Conservation (phyloP, 805 yeast genomes). For the Hanseniaspora osmophila region DNA sequence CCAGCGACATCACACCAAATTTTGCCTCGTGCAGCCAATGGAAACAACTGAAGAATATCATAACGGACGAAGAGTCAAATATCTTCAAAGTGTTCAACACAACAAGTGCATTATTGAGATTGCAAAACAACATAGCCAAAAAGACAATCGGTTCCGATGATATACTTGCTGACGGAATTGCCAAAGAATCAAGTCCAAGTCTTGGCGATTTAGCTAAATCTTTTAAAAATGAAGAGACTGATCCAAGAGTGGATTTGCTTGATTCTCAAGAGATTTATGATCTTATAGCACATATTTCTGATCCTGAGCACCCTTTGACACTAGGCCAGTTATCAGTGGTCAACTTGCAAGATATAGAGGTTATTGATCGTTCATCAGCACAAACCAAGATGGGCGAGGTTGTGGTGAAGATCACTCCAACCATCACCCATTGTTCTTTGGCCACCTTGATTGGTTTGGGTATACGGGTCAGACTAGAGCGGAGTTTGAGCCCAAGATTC, state of each 20-base stretch:
- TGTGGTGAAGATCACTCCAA: constrained; percentile 78
- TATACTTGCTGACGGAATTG: too few relatives aligned
- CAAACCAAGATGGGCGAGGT: constrained; percentile 54
- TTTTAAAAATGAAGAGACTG: too few relatives aligned
- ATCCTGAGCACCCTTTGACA: constrained; percentile 95
- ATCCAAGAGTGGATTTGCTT: constrained; percentile 9
- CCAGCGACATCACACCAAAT: constrained; percentile 1
- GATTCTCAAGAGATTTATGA: constrained; percentile 80
- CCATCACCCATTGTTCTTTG: constrained; percentile 91
- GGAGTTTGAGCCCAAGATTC: constrained; percentile 76
- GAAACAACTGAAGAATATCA: not conserved
- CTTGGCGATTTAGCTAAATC: too few relatives aligned
- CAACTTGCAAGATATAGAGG: constrained; percentile 64
- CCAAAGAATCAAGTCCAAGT: too few relatives aligned
- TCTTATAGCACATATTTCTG: constrained; percentile 72
- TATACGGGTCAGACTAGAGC: constrained; percentile 76
- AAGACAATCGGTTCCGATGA: not conserved
- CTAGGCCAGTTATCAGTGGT: constrained; percentile 91
- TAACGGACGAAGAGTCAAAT: not conserved
- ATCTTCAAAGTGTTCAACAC: constrained; percentile 1
- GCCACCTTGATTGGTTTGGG: constrained; percentile 95
- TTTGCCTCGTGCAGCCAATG: not conserved
- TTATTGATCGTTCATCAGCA: constrained; percentile 39
- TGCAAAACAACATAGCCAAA: constrained; percentile 1
- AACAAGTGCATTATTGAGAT: not conserved